Evolutionary conservation across 805 yeast species (phyloP), one percentile per base, ranked within the genome.

Genomic region (Wickerhamiella azymoides): DNA sequence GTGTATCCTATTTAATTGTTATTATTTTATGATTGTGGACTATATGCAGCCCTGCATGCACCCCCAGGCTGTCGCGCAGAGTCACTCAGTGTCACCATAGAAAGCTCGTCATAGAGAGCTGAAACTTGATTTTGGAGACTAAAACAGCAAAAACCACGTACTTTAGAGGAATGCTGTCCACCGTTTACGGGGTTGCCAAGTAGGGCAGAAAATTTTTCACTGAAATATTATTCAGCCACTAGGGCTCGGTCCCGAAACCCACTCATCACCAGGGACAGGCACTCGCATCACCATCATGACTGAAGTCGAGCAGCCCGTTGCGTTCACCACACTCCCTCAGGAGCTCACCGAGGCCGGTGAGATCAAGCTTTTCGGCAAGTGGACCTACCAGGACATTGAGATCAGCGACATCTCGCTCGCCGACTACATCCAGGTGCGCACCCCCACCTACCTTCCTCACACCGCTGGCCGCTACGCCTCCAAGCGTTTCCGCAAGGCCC

Each of bases 401-500:
- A 85, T 92, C 63, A 86, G 85, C 79, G 99, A 92, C 71, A 82
- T 93, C 68, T 89, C 98, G 57, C 79, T 92, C 70, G 86, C 92
- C 65, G 98, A 92, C 76, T 92, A 92, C 92, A 74, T 92, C 64
- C 97, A 89, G 77, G 76, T 92, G 74, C 83, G 93, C 73, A 84
- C 83, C 71, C 96, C 98, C 69, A 94, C 86, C 65, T 92, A 86
- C 66, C 92, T 88, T 56, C 76, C 96, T 66, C 98, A 92, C 92
- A 85, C 97, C 65, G 96, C 98, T 64, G 98, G 98, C 71, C 89
- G 96, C 74, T 92, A 89, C 77, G 97, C 97, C 65, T 71, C 84
- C 75, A 92, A 92, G 85, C 88, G 98, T 76, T 92, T 92, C 84
- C 88, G 97, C 82, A 92, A 92, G 83, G 92, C 97, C 61, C 98